Evolutionary conservation across 2,329 filamentous ascomycete species (phyloP), one percentile per base, ranked within the genome.

Genomic region (Colletotrichum costaricense): DNA sequence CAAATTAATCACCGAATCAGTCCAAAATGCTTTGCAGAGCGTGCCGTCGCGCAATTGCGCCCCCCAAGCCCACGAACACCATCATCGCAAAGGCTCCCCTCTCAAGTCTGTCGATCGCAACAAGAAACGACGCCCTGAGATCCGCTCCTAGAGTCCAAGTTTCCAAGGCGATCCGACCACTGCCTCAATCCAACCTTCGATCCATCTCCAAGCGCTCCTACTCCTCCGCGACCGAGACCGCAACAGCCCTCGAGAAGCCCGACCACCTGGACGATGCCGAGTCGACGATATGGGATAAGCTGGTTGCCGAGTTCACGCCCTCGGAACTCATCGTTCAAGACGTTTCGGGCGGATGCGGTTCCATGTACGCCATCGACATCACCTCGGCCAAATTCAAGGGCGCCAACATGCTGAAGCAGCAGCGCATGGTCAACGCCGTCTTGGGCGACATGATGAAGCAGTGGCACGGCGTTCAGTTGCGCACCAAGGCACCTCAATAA

Each of bases 321-420:
- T 86, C 86, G 0, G 82, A 87, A 72, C 82, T 91, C 30, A 82
- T 91, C 81, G 93, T 97, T 11, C 92, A 93, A 81, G 94, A 97
- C 83, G 90, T 97, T 64, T 94, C 92, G 28, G 94, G 94, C 72
- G 94, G 94, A 35, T 97, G 94, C 83, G 94, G 94, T 11, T 94
- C 92, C 79, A 97, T 97, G 94, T 97, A 97, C 84, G 93, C 91
- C 69, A 93, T 97, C 76, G 92, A 95, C 78, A 91, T 97, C 76
- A 88, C 91, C 60, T 94, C 93, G 8, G 87, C 91, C 59, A 88
- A 87, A 78, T 97, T 97, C 83, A 87, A 88, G 67, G 94, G 94
- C 59, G 81, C 91, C 77, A 88, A 86, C 63, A 91, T 95, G 81
- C 89, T 97, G 74, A 94, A 94, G 87, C 94, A 97, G 85, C 94